These are phyloP conservation scores for Solanum chiquidenum DNA, from an alignment of 257 asterid genomes.

Conservation along the genomic window DNA sequence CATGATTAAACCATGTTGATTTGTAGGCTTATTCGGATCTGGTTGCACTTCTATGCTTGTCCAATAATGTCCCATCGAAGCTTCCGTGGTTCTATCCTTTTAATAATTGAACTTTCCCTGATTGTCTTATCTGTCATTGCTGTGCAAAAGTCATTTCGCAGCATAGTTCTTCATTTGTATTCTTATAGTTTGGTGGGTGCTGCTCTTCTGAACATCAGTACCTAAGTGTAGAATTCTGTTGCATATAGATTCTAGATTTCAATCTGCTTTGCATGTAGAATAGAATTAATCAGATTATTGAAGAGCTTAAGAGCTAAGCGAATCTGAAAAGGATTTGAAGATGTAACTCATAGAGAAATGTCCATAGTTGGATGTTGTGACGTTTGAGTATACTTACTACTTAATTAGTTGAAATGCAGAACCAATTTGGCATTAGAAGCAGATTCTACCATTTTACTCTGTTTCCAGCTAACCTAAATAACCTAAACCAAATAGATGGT, in stretches of 20 bases:
- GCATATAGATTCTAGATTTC: background rate
- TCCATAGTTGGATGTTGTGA: background rate
- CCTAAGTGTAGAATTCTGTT: background rate
- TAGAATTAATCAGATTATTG: background rate
- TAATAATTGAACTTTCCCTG: background rate
- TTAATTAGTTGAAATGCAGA: background rate
- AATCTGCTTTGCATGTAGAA: background rate
- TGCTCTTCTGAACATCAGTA: background rate
- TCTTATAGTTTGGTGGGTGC: background rate
- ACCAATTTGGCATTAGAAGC: background rate
- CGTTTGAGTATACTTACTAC: background rate
- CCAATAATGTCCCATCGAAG: background rate
- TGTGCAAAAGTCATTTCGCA: background rate
- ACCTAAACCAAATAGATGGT: background rate
- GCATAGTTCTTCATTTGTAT: background rate
- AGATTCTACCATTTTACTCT: background rate
- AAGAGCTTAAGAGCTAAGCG: background rate
- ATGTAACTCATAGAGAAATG: background rate
- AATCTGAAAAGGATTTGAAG: background rate
- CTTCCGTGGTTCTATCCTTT: background rate
- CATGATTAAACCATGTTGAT: background rate
- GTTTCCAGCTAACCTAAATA: background rate
- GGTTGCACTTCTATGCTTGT: background rate
- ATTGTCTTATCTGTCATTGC: background rate
- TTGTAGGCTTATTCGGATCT: background rate